A percentile compares a stretch with the other conserved stretches of the same genome.
phyloP scores from a whole-genome alignment of 495 filamentous ascomycete genomes.

The Hypoxylon intermedium region DNA sequence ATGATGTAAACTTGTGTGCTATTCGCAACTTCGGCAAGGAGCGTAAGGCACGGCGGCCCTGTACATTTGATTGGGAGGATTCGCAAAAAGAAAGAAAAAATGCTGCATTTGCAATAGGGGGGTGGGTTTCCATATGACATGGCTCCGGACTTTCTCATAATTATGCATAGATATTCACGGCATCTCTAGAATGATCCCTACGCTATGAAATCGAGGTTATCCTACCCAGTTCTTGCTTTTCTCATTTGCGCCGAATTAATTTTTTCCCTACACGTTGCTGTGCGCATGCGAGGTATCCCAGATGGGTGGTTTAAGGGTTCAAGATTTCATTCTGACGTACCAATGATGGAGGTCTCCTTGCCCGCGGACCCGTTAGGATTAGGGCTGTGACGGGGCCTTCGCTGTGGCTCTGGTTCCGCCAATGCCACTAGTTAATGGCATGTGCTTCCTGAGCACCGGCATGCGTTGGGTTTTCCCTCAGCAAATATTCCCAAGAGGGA shows the following conservation, averaged over 20 bases:
- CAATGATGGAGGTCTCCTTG: conserved; percentile 28
- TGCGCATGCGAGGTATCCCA: background rate
- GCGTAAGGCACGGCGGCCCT: conserved; percentile 7
- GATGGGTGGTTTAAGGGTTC: background rate
- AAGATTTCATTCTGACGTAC: conserved; percentile 8
- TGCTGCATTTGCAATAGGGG: conserved; percentile 2
- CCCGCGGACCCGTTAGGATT: conserved; percentile 11
- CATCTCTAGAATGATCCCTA: background rate
- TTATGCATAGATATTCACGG: background rate
- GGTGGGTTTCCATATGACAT: background rate
- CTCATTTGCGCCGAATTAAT: background rate
- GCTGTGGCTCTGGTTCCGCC: conserved; percentile 22
- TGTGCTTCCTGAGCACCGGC: too few relatives aligned
- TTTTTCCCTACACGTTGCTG: background rate
- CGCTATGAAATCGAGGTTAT: background rate
- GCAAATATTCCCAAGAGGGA: too few relatives aligned
- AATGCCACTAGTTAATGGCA: conserved; percentile 12
- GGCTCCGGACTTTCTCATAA: background rate
- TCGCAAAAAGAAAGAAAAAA: conserved; percentile 1
- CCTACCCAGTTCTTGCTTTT: background rate
- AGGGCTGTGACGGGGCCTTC: conserved; percentile 20
- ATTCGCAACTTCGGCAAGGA: conserved; percentile 3
- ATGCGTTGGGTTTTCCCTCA: too few relatives aligned
- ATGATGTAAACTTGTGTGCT: conserved; percentile 6
- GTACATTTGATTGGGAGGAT: background rate